Evolutionary conservation across 768 basidiomycete genomes (phyloP).

Genomic region (Crassisporium funariophilum): DNA sequence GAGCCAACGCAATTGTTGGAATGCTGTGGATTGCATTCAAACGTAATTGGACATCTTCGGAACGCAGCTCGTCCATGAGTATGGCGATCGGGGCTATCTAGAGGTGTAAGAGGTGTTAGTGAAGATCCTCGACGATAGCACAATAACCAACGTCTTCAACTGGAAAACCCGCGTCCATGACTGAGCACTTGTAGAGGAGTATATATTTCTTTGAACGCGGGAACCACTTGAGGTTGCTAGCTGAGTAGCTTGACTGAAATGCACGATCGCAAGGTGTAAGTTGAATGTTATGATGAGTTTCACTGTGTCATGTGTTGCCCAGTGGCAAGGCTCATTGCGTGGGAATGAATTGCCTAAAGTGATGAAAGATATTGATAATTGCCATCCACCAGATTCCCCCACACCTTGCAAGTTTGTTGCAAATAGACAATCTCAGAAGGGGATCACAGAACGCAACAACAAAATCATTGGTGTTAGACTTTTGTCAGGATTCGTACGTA

Average conservation of each 20-base stretch:
- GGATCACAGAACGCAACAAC: too few relatives aligned
- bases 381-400: too few relatives aligned
- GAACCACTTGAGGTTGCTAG: neutral
- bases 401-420: too few relatives aligned
- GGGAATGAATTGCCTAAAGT: too few relatives aligned
- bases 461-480: too few relatives aligned
- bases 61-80: conserved; percentile 96
- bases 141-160: conserved; percentile 63
- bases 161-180: conserved; percentile 69
- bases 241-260: conserved; percentile 3
- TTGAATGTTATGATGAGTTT: conserved; percentile 20
- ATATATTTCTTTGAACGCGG: neutral
- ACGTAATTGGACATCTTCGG: conserved; percentile 95
- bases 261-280: too few relatives aligned
- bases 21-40: conserved; percentile 97
- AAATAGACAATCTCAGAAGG: too few relatives aligned
- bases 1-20: conserved; percentile 95
- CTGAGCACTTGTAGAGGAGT: conserved; percentile 17
- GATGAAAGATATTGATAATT: too few relatives aligned
- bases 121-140: conserved; percentile 14
- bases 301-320: conserved; percentile 9
- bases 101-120: conserved; percentile 20
- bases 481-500: too few relatives aligned
- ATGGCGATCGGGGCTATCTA: conserved; percentile 95
- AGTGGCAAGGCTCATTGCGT: too few relatives aligned